Base-by-base conservation (phyloP, 2,329 filamentous ascomycete genomes). In the Fusarium miscanthi region DNA sequence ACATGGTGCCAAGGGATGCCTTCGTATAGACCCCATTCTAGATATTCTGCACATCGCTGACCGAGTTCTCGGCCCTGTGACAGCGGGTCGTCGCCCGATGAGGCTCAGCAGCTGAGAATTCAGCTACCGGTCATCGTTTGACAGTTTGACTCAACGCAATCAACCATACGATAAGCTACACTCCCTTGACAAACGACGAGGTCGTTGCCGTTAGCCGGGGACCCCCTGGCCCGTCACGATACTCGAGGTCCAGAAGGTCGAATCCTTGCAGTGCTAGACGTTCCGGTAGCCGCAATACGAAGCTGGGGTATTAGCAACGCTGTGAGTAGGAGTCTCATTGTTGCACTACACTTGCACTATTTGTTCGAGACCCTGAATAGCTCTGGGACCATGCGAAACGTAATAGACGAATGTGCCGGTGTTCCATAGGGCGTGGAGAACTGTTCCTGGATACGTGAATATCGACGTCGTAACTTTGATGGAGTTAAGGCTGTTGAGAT, bases 341-440 rank as follows among this genome's bases (percentile, higher is more conserved):
- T 82, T 73, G 58, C 79, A 82, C 49, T 84, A 78, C 41, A 79
- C 74, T 12, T 79, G 81, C 3, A 82, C 63, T 57, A 81, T 75
- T 9, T 74, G 33, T 62, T 84, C 82, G 13, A 82, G 60, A 17
- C 78, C 79, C 51, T 83, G 82, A 8, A 56, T 54, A 4, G 73
- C 70, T 27, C 33, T 73, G n/a, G 59, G 48, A 19, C 61, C 65
- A 17, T 42, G 38, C 30, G 66, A 67, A 27, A 76, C 59, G 27
- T 53, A 45, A 48, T 63, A 67, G 27, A 48, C 61, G 31, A 71
- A 62, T 14, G 40, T 67, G 35, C 71, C 59, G 10, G 83, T 83
- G 70, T 84, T 84, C 77, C 78, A 83, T 2, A 87, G 77, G 10
- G 86, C 80, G 53, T 86, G 80, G 2, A 87, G 80, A 5, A 78